phyloP scores from a whole-genome alignment of 352 stramenopile species.

The Pythium chondricola region DNA sequence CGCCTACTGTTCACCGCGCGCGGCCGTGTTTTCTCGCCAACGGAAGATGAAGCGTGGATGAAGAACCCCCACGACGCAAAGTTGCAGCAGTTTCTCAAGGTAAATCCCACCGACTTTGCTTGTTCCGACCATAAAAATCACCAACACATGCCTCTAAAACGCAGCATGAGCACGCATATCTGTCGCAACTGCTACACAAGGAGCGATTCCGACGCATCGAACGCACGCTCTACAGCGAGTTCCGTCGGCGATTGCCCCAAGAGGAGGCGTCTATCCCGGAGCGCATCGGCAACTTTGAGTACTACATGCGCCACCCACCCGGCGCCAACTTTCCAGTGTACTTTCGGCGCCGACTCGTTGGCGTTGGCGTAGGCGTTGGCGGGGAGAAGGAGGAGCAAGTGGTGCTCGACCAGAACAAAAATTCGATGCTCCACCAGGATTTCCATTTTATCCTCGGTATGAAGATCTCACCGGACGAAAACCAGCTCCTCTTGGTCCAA shows the following conservation, averaged over 20 bases:
- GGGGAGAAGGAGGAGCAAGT: slow-evolving; percentile 43
- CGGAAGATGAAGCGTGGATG: slow-evolving; percentile 33
- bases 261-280: slow-evolving; percentile 68
- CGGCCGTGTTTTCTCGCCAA: slow-evolving; percentile 2
- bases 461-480: slow-evolving; percentile 70
- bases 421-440: slow-evolving; percentile 41
- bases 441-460: slow-evolving; percentile 71
- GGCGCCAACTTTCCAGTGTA: slow-evolving; percentile 78
- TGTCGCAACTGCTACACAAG: slow-evolving; percentile 43
- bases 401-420: slow-evolving; percentile 72
- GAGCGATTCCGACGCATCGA: slow-evolving; percentile 53
- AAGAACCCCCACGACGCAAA: slow-evolving; percentile 36
- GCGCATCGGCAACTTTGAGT: slow-evolving; percentile 65
- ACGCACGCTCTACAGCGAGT: slow-evolving; percentile 56
- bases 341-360: slow-evolving; percentile 40
- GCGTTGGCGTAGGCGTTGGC: no score
- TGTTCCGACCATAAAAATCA: not conserved
- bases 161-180: slow-evolving; percentile 49
- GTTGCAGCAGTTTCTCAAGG: slow-evolving; percentile 57
- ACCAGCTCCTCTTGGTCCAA: slow-evolving; percentile 53
- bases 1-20: no score
- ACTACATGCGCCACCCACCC: slow-evolving; percentile 57
- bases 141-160: no score
- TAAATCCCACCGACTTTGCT: no score
- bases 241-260: slow-evolving; percentile 54